Evolutionary conservation across 2,329 filamentous ascomycete genomes (phyloP).

Genomic region (Aspergillus sp.): DNA sequence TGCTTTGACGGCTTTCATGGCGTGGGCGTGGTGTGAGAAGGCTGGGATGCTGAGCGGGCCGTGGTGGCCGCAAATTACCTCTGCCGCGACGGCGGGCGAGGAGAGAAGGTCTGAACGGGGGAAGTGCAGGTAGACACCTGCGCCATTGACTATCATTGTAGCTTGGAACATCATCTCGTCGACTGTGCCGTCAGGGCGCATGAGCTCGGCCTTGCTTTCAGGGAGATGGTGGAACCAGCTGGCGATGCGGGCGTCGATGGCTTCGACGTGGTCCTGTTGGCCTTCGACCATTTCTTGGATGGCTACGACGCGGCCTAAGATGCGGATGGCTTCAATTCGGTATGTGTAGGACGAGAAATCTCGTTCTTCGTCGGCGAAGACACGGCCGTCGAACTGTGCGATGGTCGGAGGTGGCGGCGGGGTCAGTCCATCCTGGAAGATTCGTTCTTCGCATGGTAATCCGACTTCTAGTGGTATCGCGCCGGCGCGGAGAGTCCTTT

Average conservation of each 20-base stretch:
- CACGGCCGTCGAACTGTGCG: conserved; percentile 67
- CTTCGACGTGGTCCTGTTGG: conserved; percentile 52
- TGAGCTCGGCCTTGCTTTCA: conserved; percentile 59
- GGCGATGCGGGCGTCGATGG: conserved; percentile 51
- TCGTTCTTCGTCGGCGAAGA: conserved; percentile 63
- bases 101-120: conserved; percentile 66
- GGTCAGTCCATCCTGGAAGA: conserved; percentile 48
- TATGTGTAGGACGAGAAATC: conserved; percentile 79
- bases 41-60: conserved; percentile 33
- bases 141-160: conserved; percentile 64
- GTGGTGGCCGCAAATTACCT: conserved; percentile 41
- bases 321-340: conserved; percentile 71
- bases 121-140: conserved; percentile 68
- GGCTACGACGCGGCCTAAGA: conserved; percentile 66
- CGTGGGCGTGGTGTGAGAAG: conserved; percentile 50
- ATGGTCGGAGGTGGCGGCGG: conserved; percentile 56
- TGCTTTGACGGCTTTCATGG: conserved; percentile 70
- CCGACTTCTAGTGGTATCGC: conserved; percentile 63
- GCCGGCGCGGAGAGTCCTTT: conserved; percentile 54
- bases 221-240: conserved; percentile 81
- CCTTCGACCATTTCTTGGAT: conserved; percentile 32
- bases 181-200: conserved; percentile 62
- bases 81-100: conserved; percentile 42
- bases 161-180: conserved; percentile 93
- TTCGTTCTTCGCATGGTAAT: conserved; percentile 76